Percentiles rank a stretch among this genome's conserved stretches.
Evolutionary conservation across 1,139 yeast genomes (phyloP).

Genomic region (Debaryomyces subglobosus): DNA sequence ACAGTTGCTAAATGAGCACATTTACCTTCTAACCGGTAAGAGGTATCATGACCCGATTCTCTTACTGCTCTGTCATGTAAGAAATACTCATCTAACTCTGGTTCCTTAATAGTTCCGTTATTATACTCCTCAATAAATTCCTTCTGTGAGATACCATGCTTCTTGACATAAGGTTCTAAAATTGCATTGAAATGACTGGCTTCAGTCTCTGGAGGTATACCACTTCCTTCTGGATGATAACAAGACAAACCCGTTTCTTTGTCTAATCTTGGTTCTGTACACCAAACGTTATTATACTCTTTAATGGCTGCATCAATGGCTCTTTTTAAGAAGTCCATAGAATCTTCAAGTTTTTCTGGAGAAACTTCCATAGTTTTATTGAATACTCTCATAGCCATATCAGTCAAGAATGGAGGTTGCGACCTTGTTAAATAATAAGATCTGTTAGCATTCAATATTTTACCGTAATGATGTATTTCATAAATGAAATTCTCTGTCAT

Average conservation of each 20-base stretch:
- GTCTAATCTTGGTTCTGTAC: conserved; percentile 72
- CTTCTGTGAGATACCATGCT: conserved; percentile 60
- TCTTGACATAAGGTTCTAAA: conserved; percentile 67
- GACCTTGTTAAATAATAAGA: conserved; percentile 90
- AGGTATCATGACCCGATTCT: conserved; percentile 96
- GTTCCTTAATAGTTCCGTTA: conserved; percentile 65
- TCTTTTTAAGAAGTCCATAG: conserved; percentile 62
- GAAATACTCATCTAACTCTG: conserved; percentile 83
- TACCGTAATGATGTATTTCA: conserved; percentile 89
- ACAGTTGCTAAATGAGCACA: conserved; percentile 92
- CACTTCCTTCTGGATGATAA: conserved; percentile 87
- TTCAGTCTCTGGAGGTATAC: conserved; percentile 97
- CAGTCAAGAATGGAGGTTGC: conserved; percentile 98
- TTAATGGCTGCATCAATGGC: conserved; percentile 80
- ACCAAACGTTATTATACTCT: conserved; percentile 87
- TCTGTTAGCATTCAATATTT: conserved; percentile 91
- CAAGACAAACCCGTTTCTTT: conserved; percentile 80
- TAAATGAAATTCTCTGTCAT: conserved; percentile 93
- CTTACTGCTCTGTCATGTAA: conserved; percentile 94
- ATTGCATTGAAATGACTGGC: conserved; percentile 82
- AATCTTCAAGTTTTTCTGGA: conserved; percentile 38
- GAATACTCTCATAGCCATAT: conserved; percentile 79
- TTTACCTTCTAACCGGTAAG: conserved; percentile 85
- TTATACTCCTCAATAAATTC: conserved; percentile 78
- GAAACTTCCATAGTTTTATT: conserved; percentile 53